Percentiles rank a stretch among this genome's conserved stretches.
Evolutionary conservation across 805 yeast species (phyloP).

Genomic region (Kuraishia capsulata): DNA sequence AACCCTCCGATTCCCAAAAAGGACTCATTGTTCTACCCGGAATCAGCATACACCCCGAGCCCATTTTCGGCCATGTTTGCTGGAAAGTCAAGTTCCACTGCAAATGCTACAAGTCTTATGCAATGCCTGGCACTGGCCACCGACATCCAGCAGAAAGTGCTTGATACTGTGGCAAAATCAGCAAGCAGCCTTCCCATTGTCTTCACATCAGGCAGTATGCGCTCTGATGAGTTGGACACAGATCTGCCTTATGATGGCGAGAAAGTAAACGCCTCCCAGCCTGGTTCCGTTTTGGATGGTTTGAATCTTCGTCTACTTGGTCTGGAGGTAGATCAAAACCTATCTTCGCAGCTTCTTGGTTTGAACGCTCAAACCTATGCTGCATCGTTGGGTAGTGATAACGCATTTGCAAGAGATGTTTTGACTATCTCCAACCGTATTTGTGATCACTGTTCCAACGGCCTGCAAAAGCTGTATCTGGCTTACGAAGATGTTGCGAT

Average conservation of each 20-base stretch:
- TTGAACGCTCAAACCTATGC: not conserved
- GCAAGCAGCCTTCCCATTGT: too few relatives aligned
- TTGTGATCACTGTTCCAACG: not conserved
- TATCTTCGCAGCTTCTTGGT: not conserved
- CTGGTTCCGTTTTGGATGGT: constrained; percentile 5
- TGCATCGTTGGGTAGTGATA: too few relatives aligned
- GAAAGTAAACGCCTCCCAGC: too few relatives aligned
- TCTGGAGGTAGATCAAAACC: not conserved
- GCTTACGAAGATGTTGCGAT: not conserved
- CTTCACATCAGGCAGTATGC: too few relatives aligned
- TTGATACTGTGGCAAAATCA: too few relatives aligned
- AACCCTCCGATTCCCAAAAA: not conserved
- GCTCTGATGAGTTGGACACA: too few relatives aligned
- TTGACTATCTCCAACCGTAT: not conserved
- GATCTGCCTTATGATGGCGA: too few relatives aligned
- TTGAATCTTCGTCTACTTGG: not conserved
- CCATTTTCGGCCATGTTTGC: not conserved
- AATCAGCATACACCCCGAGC: not conserved
- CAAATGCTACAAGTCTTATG: not conserved
- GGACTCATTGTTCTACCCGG: not conserved
- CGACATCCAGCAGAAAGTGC: too few relatives aligned
- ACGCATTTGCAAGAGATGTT: not conserved
- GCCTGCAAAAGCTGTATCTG: not conserved
- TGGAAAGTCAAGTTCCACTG: not conserved
- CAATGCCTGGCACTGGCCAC: not conserved